Evolutionary conservation across 805 yeast genomes (phyloP), one percentile per base, ranked within the genome.

Genomic region (Saccharomycopsis babjevae): DNA sequence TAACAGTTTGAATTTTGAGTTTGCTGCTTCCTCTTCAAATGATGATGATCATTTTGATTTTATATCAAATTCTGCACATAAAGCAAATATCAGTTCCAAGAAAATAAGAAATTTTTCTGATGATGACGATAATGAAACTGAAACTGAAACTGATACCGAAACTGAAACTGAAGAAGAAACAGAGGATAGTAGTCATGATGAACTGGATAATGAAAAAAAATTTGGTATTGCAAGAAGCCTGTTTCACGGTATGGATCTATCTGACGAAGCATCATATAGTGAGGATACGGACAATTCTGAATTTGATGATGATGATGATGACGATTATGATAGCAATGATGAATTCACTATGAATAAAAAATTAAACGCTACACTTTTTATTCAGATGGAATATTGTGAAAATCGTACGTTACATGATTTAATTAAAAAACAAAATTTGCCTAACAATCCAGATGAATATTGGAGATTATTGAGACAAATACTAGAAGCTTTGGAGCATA

Each of bases 301-400:
- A 1, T 66, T 67, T 16, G 67, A 63, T 11, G 66, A 60, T 15
- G 65, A 56, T 7, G 65, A 62, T 32, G 69, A 67, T 50, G 64
- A 65, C 25, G 68, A 60, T 18, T 36, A 5, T 36, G 20, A 46
- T 20, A 40, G 43, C 16, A 22, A 16, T 10, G 42, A 22, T 16
- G n/a, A 28, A 25, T 36, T n/a, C 28, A 2, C 38, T 8, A 2
- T 50, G 32, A 50, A 52, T n/a, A 52, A 30, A 11, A 76, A 75
- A 61, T 71, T 74, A 54, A 77, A 76, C 65, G 87, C 92, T 59
- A 90, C 96, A 0, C 73, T 94, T 36, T 94, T 89, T 70, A 94
- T 94, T 66, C 99, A 94, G 70, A 94, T 94, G 99, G 99, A 94
- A 71, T 94, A 94, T 68, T 94, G 99, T 73, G 99, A 94, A 68